Evolutionary conservation across 441 rosid species (phyloP), one percentile per base, ranked within the genome.

Genomic region (Gossypium lobatum): DNA sequence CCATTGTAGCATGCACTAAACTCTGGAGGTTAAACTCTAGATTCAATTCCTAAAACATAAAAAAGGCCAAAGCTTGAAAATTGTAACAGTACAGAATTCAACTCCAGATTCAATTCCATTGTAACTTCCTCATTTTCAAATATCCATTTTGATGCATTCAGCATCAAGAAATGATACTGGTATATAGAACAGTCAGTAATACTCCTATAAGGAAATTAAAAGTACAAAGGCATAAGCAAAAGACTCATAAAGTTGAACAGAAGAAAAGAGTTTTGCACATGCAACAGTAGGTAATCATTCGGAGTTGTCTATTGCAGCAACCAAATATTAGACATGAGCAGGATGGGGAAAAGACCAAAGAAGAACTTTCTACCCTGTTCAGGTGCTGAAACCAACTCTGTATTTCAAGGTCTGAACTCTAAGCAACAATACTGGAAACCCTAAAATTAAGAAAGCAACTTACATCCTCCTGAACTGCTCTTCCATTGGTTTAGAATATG

Each of bases 381-480:
- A 64, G 20, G 39, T 8, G 59, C 42, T 23, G 42, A 48, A 48
- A 67, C 57, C 20, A 67, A 48, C 42, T n/a, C 53, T 64, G 18
- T 37, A 39, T 6, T 64, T 64, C 26, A 64, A 39, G 52, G 42
- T 39, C 17, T 42, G 54, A 64, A 39, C 46, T 39, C 46, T 8
- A 39, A 8, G 3, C 5, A 69, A 31, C 48, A 11, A 28, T 20
- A 50, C 21, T 6, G 21, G 8, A 63, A 63, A 69, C 68, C 58
- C 42, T 70, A 50, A 46, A n/a, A 31, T 17, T 21, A 52, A 59
- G 46, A 55, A 39, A 60, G 72, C 68, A 11, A 73, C 92, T 81
- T 83, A 95, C 99, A 87, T 83, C 78, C 81, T 89, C 37, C 72
- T 81, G 70, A 93, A 85, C 61, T 80, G 91, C 72, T 88, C 90